phyloP scores from a whole-genome alignment of 139 green algal genomes.

The Chlamydomonas incerta region DNA sequence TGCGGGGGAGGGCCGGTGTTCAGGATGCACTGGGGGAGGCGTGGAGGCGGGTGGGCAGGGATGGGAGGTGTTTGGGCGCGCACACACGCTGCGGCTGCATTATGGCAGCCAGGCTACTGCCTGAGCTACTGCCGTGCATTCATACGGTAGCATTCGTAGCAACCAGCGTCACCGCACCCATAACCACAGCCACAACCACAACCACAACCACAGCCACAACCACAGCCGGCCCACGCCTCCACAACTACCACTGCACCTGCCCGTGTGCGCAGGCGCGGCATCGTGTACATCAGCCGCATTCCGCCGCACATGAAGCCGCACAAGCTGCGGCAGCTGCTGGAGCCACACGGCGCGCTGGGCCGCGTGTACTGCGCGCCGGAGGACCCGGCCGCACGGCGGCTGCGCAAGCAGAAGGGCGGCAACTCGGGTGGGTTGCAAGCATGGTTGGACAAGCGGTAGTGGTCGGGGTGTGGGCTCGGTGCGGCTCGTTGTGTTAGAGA shows the following conservation, averaged over 20 bases:
- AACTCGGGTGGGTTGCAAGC: conserved; percentile 65
- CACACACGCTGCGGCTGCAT: too few species aligned
- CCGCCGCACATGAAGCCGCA: conserved; percentile 86
- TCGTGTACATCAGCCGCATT: conserved; percentile 89
- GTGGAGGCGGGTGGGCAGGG: too few species aligned
- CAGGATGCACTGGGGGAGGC: too few species aligned
- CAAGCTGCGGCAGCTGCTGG: conserved; percentile 92
- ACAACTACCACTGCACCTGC: not conserved
- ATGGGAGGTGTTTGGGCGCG: too few species aligned
- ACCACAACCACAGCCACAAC: not conserved
- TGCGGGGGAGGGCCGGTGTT: too few species aligned
- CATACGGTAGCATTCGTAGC: too few species aligned
- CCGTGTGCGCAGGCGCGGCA: conserved; percentile 57
- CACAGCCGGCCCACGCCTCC: not conserved
- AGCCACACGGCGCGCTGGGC: conserved; percentile 74
- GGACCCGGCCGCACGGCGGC: conserved; percentile 41
- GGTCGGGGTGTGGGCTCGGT: not conserved
- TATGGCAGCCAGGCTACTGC: too few species aligned
- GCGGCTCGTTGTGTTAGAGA: too few species aligned
- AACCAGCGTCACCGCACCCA: too few species aligned
- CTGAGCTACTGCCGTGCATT: too few species aligned
- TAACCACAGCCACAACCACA: too few species aligned
- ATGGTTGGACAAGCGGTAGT: too few species aligned
- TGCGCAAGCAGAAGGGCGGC: conserved; percentile 65
- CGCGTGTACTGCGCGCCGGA: conserved; percentile 93